Percentiles rank a stretch among this genome's conserved stretches.
These are phyloP conservation scores for Epithele typhae DNA, from an alignment of 768 basidiomycete genomes.

Conservation along the genomic window DNA sequence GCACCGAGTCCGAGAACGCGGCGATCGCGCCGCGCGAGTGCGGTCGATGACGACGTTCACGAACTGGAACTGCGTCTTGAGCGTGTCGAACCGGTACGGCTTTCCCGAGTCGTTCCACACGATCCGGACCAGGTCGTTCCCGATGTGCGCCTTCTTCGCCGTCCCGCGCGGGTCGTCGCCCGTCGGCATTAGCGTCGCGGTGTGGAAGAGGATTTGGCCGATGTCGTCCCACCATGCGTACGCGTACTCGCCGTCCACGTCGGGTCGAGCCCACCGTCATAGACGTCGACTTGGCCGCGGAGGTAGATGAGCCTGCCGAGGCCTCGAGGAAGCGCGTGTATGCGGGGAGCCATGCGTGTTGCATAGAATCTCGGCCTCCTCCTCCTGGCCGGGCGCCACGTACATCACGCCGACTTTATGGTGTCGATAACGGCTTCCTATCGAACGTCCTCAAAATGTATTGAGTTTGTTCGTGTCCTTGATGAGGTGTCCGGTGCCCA, in stretches of 20 bases:
- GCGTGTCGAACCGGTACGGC: conserved; percentile 87
- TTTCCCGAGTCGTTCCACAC: conserved; percentile 97
- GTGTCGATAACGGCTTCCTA: conserved; percentile 90
- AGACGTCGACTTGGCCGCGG: conserved; percentile 87
- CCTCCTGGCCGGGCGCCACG: conserved; percentile 85
- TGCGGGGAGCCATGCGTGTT: conserved; percentile 93
- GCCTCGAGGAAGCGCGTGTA: conserved; percentile 92
- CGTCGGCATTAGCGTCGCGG: conserved; percentile 96
- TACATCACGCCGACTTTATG: conserved; percentile 97
- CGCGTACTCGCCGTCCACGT: conserved; percentile 92
- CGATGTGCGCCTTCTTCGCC: conserved; percentile 93
- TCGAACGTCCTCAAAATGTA: conserved; percentile 69
- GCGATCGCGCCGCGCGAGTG: conserved; percentile 82
- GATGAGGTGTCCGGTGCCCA: conserved; percentile 42
- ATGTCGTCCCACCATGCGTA: conserved; percentile 99
- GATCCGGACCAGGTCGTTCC: conserved; percentile 94
- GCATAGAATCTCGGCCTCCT: conserved; percentile 79
- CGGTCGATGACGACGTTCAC: conserved; percentile 97
- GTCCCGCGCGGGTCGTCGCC: conserved; percentile 65
- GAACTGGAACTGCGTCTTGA: conserved; percentile 92
- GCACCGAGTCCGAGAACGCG: conserved; percentile 76
- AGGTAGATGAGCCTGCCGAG: conserved; percentile 85
- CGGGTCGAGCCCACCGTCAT: conserved; percentile 86
- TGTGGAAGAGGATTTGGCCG: conserved; percentile 90
- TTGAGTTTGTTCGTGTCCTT: conserved; percentile 50